Evolutionary conservation across 108 stramenopile genomes (phyloP).

Genomic region (Skeletonema potamos): DNA sequence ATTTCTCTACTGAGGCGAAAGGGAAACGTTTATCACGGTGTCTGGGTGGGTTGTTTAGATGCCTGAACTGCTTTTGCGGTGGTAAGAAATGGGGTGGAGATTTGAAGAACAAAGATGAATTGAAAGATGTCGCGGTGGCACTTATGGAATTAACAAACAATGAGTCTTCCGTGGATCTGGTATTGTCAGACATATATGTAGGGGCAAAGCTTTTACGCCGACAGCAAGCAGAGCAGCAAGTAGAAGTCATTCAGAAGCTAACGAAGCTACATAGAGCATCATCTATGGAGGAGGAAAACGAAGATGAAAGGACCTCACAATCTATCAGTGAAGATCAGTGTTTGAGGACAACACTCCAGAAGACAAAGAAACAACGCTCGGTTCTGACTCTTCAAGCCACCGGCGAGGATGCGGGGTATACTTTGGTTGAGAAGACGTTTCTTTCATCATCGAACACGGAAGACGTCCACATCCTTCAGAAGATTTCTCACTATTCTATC

Average conservation of each 20-base stretch:
- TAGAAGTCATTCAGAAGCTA: background rate
- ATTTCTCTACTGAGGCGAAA: too few relatives aligned
- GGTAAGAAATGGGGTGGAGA: constrained; percentile 11
- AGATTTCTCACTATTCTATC: too few relatives aligned
- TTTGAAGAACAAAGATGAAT: background rate
- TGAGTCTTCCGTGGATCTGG: constrained; percentile 6
- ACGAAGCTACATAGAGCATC: background rate
- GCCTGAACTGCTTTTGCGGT: constrained; percentile 7
- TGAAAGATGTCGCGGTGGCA: constrained; percentile 17
- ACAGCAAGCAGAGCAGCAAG: background rate
- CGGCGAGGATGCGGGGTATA: too few relatives aligned
- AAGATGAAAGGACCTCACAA: background rate
- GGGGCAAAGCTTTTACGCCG: constrained; percentile 14
- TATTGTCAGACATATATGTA: constrained; percentile 3
- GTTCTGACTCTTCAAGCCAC: too few relatives aligned
- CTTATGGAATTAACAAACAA: constrained; percentile 14
- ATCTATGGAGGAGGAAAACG: background rate
- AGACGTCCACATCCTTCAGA: too few relatives aligned
- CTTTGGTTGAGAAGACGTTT: too few relatives aligned
- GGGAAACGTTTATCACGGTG: background rate
- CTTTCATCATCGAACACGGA: too few relatives aligned
- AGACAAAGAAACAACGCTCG: background rate
- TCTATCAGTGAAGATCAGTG: background rate
- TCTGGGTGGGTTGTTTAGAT: constrained; percentile 8
- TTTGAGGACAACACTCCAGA: background rate